Evolutionary conservation across 352 stramenopile species (phyloP).

Genomic region (Globisporangium spinosum): DNA sequence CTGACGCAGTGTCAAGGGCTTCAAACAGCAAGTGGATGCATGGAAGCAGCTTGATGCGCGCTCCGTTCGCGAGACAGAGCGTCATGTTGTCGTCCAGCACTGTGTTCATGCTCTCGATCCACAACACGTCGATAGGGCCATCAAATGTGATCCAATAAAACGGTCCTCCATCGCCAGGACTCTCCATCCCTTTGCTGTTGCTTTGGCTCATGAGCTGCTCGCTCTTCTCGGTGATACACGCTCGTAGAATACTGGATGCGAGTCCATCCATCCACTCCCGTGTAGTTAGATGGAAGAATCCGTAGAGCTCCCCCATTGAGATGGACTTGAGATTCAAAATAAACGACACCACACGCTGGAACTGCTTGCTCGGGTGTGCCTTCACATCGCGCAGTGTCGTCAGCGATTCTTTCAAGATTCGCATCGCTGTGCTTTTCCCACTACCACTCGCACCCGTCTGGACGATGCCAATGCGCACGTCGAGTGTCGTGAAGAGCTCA

Average conservation of each 20-base stretch:
- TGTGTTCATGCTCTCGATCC: constrained; percentile 88
- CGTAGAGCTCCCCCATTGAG: constrained; percentile 77
- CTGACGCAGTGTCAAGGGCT: constrained; percentile 86
- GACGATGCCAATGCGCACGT: constrained; percentile 88
- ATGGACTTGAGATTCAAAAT: constrained; percentile 82
- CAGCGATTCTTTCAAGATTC: constrained; percentile 46
- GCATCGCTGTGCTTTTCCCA: constrained; percentile 60
- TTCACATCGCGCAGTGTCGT: constrained; percentile 44
- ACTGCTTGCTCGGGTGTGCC: constrained; percentile 43
- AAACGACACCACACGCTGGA: constrained; percentile 54
- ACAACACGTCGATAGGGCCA: constrained; percentile 77
- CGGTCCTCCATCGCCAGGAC: constrained; percentile 21
- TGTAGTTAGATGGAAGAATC: constrained; percentile 80
- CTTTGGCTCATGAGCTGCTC: constrained; percentile 33
- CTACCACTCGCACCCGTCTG: constrained; percentile 70
- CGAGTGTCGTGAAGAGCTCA: constrained; percentile 90
- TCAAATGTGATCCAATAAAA: constrained; percentile 88
- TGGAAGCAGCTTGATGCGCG: constrained; percentile 79
- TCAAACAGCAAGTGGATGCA: constrained; percentile 93
- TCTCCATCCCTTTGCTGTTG: constrained; percentile 18
- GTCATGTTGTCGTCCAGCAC: constrained; percentile 91
- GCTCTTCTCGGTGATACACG: constrained; percentile 71
- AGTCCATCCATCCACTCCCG: constrained; percentile 84
- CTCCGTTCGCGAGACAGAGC: constrained; percentile 86
- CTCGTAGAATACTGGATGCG: constrained; percentile 62